Base-by-base conservation (phyloP, 176 grass and related monocot genomes). In the Oryza rufipogon region DNA sequence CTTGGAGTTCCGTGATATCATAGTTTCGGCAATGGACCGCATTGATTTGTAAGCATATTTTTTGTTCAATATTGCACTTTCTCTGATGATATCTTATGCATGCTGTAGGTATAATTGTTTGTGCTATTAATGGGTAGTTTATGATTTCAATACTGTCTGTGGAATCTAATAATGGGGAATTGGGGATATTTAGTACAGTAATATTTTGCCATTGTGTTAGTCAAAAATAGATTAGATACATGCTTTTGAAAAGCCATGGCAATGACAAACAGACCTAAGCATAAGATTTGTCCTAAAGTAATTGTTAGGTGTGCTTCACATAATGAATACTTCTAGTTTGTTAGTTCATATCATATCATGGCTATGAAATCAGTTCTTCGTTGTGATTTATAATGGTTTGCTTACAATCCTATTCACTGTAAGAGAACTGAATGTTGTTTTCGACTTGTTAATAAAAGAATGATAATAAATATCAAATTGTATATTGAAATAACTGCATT, bases 11-110 rank as follows among this genome's bases (percentile, higher is more conserved):
- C 91, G 74, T 80, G 87, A 89, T 80, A 89, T 91, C 33, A 81
- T 65, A 86, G 86, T 91, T 82, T 96, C 96, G 42, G 87, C 93
- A 83, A 99, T 99, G 96, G 93, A 94, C 81, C 91, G 63, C 8
- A 88, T 99, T 90, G 90, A 92, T 81, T 67, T 49, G 96, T 99
- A 91, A 96, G 91, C 23, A n/a, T 73, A 56, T 23, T 81, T 78
- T 79, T 13, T 70, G 23, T 87, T 72, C 23, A 68, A 28, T 8
- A 83, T 41, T 73, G 4, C 39, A 80, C 12, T 44, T 56, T 12
- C 10, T 52, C 19, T 74, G 39, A 16, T 68, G 34, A 25, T 78
- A 68, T 90, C 17, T 48, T 20, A 65, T 6, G 63, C 16, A 48
- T 41, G 22, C 19, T 41, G 20, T 69, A 20, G 9, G 15, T 30